A percentile compares a stretch with the other conserved stretches of the same genome.
These are phyloP conservation scores for Aspergillus japonicus DNA, from an alignment of 2,329 filamentous ascomycete genomes.

Conservation along the genomic window DNA sequence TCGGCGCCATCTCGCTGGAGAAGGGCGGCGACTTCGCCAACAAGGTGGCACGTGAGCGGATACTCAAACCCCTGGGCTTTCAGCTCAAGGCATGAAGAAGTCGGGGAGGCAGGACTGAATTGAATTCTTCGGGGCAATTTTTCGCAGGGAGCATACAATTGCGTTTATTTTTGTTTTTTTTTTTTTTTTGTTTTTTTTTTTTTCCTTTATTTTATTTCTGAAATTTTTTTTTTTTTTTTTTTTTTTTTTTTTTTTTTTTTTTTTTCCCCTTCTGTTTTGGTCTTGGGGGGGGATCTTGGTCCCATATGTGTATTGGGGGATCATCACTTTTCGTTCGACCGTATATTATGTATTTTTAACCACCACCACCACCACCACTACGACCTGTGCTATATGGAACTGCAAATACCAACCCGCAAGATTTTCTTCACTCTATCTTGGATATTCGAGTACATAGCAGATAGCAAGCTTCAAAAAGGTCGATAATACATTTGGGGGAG, in stretches of 20 bases:
- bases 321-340: conserved; percentile 18
- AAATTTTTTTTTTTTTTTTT: conserved; percentile 30
- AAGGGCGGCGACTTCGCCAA: conserved; percentile 77
- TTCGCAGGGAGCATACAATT: conserved; percentile 37
- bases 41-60: conserved; percentile 71
- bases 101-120: conserved; percentile 11
- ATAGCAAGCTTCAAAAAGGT: neutral
- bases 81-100: conserved; percentile 27
- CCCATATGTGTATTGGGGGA: conserved; percentile 21
- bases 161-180: conserved; percentile 30
- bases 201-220: too few species aligned
- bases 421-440: neutral
- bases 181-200: conserved; percentile 20
- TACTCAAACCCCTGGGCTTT: conserved; percentile 58
- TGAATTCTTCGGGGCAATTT: conserved; percentile 18
- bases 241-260: conserved; percentile 26
- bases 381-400: conserved; percentile 24
- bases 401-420: conserved; percentile 24
- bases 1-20: conserved; percentile 88
- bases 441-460: neutral
- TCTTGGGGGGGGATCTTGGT: conserved; percentile 1
- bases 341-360: conserved; percentile 36
- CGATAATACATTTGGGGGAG: conserved; percentile 13
- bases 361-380: conserved; percentile 17
- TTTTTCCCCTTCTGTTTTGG: conserved; percentile 15